Percentiles rank a stretch among this genome's conserved stretches.
These are phyloP conservation scores for Grammothele lineata DNA, from an alignment of 768 basidiomycete genomes.

Conservation along the genomic window DNA sequence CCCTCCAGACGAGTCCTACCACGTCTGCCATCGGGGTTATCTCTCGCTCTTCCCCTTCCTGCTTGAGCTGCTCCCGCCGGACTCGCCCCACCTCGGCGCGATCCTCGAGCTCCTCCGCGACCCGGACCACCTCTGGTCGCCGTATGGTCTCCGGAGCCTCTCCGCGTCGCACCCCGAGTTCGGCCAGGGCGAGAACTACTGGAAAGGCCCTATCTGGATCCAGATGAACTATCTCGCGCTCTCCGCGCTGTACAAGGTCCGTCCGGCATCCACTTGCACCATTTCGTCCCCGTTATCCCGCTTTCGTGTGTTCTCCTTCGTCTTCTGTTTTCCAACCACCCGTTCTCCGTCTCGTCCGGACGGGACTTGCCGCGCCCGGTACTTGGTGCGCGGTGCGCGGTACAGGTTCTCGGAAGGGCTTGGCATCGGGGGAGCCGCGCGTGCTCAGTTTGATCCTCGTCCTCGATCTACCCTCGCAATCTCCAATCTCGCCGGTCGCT, in stretches of 20 bases:
- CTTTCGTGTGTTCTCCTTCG: too few relatives aligned
- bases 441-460: too few relatives aligned
- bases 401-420: too few relatives aligned
- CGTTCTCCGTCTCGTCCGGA: too few relatives aligned
- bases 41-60: conserved; percentile 93
- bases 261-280: too few relatives aligned
- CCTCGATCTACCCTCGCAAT: too few relatives aligned
- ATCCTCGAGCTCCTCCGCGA: conserved; percentile 78
- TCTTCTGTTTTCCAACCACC: too few relatives aligned
- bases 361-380: too few relatives aligned
- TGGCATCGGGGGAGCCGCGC: too few relatives aligned
- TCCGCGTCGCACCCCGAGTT: conserved; percentile 88
- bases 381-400: too few relatives aligned
- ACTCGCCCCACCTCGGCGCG: conserved; percentile 76
- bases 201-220: conserved; percentile 96
- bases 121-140: conserved; percentile 87
- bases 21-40: conserved; percentile 90
- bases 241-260: conserved; percentile 70
- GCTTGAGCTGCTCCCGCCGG: conserved; percentile 69
- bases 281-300: neutral
- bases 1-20: conserved; percentile 80
- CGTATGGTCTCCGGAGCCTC: conserved; percentile 83
- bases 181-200: conserved; percentile 93
- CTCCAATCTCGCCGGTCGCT: too few relatives aligned
- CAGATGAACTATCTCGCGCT: conserved; percentile 96